Evolutionary conservation across 1,284 basidiomycete species (phyloP), one percentile per base, ranked within the genome.

Genomic region (Ceratobasidium sp.): DNA sequence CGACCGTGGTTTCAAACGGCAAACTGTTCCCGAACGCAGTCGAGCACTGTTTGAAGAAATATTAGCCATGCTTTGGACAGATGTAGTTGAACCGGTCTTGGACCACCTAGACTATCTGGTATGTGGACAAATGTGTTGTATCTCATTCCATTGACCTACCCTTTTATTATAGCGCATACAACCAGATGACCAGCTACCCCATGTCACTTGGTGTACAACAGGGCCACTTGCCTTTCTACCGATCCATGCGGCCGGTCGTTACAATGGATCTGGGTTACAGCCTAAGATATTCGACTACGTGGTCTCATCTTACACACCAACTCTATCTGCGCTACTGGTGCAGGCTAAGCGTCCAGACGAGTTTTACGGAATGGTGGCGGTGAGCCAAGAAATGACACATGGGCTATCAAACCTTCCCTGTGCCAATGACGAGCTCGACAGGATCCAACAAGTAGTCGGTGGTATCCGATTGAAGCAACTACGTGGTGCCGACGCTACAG

Each of bases 171-270:
- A 59, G 57, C 4, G 1, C 16, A 43, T 4, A 21, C 44, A 13
- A 9, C n/a, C 57, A 26, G 21, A 4, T 2, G 21, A 41, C 13
- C 16, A 41, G 14, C 41, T 59, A 2, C 57, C 35, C 14, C 30
- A 21, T 5, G 44, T 59, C 16, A 43, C 32, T 23, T 59, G 57
- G 57, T 59, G 57, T 43, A 59, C 57, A 11, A 59, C 57, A 16
- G 57, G 57, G 9, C 28, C 57, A 7, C 57, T 59, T 18, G 26
- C 28, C 35, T 59, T 59, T 14, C 57, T 59, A 4, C 57, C 57
- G 16, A 1, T 59, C 7, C 57, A 59, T 41, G 57, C 57, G n/a
- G 57, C 57, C 14, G 57, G 57, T 2, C 21, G 26, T 23, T 59
- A 59, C 35, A 44, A 18, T 14, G 16, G 16, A 28, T 32, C 54